Base-by-base conservation (phyloP, 805 yeast genomes). In the Monosporozyma siamensis region DNA sequence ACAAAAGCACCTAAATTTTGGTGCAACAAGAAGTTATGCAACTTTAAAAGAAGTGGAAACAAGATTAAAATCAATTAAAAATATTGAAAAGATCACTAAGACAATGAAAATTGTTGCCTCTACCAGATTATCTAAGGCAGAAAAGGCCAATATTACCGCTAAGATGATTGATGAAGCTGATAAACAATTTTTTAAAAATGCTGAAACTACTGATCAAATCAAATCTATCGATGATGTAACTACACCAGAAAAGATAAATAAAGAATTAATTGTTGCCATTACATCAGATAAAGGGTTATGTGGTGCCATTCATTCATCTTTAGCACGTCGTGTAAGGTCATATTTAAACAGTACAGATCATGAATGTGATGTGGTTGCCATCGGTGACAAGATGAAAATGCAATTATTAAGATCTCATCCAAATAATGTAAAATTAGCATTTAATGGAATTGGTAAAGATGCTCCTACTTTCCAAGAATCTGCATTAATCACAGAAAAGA, bases 51-150 rank as follows among this genome's bases (percentile, higher is more conserved):
- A 92, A 71, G 94, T 92, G 63, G 98, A 92, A 75, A 83, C 78
- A 69, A 94, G 98, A 75, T 80, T 92, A 65, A 92, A 92, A 75
- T 87, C 97, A 53, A 92, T 92, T 68, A 92, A 90, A 77, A 92
- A 92, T 78, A 90, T 92, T 68, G 97, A 92, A 74, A 92, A 92
- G 76, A 92, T 92, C 73, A 92, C 98, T 72, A 92, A 92, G 73
- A 92, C 98, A 69, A 92, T 92, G 97, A 92, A 89, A 77, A 82
- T 92, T 70, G 98, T 92, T 61, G 98, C 98, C 34, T 90, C 97
- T 34, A 92, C 98, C 56, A 83, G 96, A 72, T 78, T 92, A 67
- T 75, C 78, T 65, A 88, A 85, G 71, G 98, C 98, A 48, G 95
- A 88, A 71, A 84, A 82, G 68, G 95, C 97, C 48, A 90, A 88